Evolutionary conservation across 2,329 filamentous ascomycete genomes (phyloP).

Genomic region (Clonostachys byssicola): DNA sequence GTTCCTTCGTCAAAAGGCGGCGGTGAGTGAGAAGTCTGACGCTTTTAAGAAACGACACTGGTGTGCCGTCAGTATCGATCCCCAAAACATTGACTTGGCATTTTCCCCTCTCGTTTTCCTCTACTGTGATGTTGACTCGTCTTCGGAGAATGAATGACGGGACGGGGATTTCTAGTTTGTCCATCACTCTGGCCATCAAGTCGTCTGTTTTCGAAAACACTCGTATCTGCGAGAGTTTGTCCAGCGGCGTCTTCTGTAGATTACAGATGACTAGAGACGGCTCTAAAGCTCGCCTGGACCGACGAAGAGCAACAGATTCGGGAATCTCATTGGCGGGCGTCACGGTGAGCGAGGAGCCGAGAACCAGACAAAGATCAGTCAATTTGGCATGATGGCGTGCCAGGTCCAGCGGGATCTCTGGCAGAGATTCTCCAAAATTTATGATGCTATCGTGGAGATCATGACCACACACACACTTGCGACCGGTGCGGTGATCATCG

Average conservation of each 20-base stretch:
- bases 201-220: slow-evolving; percentile 28
- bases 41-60: slow-evolving; percentile 29
- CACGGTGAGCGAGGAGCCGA: slow-evolving; percentile 40
- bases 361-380: slow-evolving; percentile 38
- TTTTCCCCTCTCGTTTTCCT: slow-evolving; percentile 9
- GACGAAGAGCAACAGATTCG: slow-evolving; percentile 20
- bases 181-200: slow-evolving; percentile 33
- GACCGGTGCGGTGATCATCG: slow-evolving; percentile 39
- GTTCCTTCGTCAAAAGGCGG: slow-evolving; percentile 25
- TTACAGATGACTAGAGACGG: slow-evolving; percentile 38
- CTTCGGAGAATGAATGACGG: slow-evolving; percentile 30
- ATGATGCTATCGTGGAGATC: slow-evolving; percentile 36
- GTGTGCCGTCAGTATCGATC: slow-evolving; percentile 33
- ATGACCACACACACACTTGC: slow-evolving; percentile 35
- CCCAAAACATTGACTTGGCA: slow-evolving; percentile 23
- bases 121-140: slow-evolving; percentile 19
- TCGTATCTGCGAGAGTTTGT: slow-evolving; percentile 22
- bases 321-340: slow-evolving; percentile 35
- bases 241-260: slow-evolving; percentile 35
- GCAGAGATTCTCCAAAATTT: slow-evolving; percentile 35
- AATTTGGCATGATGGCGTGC: slow-evolving; percentile 28
- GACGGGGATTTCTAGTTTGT: slow-evolving; percentile 25
- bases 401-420: slow-evolving; percentile 17
- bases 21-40: slow-evolving; percentile 31
- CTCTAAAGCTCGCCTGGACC: not conserved